These are phyloP conservation scores for Teunomyces kruisii DNA, from an alignment of 805 yeast genomes.

Conservation along the genomic window DNA sequence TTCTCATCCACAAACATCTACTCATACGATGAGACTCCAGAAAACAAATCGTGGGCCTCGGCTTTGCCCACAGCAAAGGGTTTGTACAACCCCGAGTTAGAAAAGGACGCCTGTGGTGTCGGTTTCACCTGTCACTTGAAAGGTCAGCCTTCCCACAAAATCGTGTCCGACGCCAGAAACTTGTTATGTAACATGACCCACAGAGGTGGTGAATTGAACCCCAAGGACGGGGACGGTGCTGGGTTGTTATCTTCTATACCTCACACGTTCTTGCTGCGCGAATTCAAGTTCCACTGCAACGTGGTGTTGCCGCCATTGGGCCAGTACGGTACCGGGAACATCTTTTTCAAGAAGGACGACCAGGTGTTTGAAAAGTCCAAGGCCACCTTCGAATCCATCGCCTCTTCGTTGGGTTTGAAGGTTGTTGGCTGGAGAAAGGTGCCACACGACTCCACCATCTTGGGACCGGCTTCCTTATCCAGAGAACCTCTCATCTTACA, in stretches of 20 bases:
- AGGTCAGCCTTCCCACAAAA: slow-evolving; percentile 84
- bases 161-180: slow-evolving; percentile 85
- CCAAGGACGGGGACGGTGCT: slow-evolving; percentile 98
- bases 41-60: slow-evolving; percentile 89
- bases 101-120: slow-evolving; percentile 98
- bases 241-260: slow-evolving; percentile 94
- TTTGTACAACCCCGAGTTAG: slow-evolving; percentile 88
- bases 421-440: slow-evolving; percentile 95
- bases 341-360: slow-evolving; percentile 88
- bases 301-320: slow-evolving; percentile 73
- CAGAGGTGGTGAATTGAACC: slow-evolving; percentile 97
- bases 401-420: slow-evolving; percentile 68
- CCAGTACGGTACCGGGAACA: slow-evolving; percentile 92
- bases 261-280: slow-evolving; percentile 81
- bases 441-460: slow-evolving; percentile 89
- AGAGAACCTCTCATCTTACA: slow-evolving; percentile 91
- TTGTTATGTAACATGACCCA: slow-evolving; percentile 97
- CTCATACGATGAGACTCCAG: slow-evolving; percentile 71
- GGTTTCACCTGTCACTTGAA: slow-evolving; percentile 95
- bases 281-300: slow-evolving; percentile 70
- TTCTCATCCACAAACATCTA: slow-evolving; percentile 44
- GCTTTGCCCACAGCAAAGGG: slow-evolving; percentile 85
- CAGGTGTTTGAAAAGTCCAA: slow-evolving; percentile 67
- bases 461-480: slow-evolving; percentile 92
- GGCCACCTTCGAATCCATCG: slow-evolving; percentile 77